These are phyloP conservation scores for Tylopilus cervinicoccineus DNA, from an alignment of 768 basidiomycete species.

Conservation along the genomic window DNA sequence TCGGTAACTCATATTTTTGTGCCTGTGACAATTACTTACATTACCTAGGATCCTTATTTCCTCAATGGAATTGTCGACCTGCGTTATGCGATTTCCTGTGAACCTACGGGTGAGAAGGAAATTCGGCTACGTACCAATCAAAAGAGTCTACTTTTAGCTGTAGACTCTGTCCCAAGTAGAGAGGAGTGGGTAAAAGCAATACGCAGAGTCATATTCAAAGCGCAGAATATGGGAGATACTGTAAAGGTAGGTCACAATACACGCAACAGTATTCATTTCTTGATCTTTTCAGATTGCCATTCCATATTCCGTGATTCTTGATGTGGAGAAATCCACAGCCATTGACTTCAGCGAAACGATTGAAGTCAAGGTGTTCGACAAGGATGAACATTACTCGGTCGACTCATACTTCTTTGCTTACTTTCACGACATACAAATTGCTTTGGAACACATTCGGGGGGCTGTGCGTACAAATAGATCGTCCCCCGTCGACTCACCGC, in stretches of 20 bases:
- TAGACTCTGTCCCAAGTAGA: slow-evolving; percentile 78
- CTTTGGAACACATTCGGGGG: slow-evolving; percentile 78
- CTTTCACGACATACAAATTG: slow-evolving; percentile 75
- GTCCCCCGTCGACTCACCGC: slow-evolving; percentile 18
- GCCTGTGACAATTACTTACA: slow-evolving; percentile 4
- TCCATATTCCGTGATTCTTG: slow-evolving; percentile 84
- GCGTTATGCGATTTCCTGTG: slow-evolving; percentile 89
- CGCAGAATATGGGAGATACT: slow-evolving; percentile 93
- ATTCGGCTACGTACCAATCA: slow-evolving; percentile 84
- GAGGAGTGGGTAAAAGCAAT: slow-evolving; percentile 97
- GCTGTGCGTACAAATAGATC: slow-evolving; percentile 59
- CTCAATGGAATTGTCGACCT: slow-evolving; percentile 95
- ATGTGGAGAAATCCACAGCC: slow-evolving; percentile 82
- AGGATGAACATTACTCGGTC: slow-evolving; percentile 66
- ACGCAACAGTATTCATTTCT: slow-evolving; percentile 1
- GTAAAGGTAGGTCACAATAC: slow-evolving; percentile 63
- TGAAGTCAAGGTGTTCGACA: slow-evolving; percentile 88
- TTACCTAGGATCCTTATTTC: slow-evolving; percentile 88
- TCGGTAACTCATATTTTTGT: slow-evolving; percentile 49
- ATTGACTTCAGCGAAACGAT: slow-evolving; percentile 97
- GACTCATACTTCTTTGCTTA: slow-evolving; percentile 96
- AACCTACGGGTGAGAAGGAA: slow-evolving; percentile 69
- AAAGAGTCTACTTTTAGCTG: slow-evolving; percentile 64
- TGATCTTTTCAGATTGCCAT: slow-evolving; percentile 69
- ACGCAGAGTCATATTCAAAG: slow-evolving; percentile 90